These are phyloP conservation scores for Ceratobasidium theobromae DNA, from an alignment of 1,284 basidiomycete genomes.

Conservation along the genomic window DNA sequence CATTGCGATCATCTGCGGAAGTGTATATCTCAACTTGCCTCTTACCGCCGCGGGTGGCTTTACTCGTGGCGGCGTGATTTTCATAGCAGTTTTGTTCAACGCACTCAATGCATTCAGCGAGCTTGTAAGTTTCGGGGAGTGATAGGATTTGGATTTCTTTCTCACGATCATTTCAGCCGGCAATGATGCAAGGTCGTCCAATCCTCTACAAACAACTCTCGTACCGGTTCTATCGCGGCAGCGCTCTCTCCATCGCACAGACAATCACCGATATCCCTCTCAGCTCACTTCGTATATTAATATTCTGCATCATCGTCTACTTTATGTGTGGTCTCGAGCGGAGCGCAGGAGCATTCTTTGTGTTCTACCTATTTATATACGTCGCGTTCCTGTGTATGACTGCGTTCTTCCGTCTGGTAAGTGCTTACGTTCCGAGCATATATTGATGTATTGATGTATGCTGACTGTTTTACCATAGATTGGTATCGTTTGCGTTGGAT, in stretches of 20 bases:
- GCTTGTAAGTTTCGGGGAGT: constrained; percentile 35
- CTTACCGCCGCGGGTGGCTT: constrained; percentile 77
- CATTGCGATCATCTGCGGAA: constrained; percentile 52
- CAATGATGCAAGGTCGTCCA: constrained; percentile 74
- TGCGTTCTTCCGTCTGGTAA: constrained; percentile 48
- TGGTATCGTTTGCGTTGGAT: constrained; percentile 47
- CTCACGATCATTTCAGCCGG: constrained; percentile 44
- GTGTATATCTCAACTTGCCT: constrained; percentile 73
- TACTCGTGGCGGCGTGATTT: constrained; percentile 79
- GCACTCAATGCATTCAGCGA: constrained; percentile 79
- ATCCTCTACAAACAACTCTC: constrained; percentile 58
- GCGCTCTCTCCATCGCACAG: constrained; percentile 67
- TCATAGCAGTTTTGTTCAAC: constrained; percentile 64
- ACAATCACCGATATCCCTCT: constrained; percentile 51
- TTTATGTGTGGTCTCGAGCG: constrained; percentile 45
- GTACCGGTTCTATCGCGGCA: constrained; percentile 80
- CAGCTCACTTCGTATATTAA: constrained; percentile 48
- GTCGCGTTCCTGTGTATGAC: constrained; percentile 47
- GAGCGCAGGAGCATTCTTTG: constrained; percentile 1
- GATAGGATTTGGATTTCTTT: background rate
- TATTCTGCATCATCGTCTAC: constrained; percentile 51
- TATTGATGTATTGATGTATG: background rate
- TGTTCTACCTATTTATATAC: constrained; percentile 37
- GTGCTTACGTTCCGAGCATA: constrained; percentile 37
- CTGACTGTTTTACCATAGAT: constrained; percentile 40